phyloP scores from a whole-genome alignment of 1,284 basidiomycete genomes.

The Pseudozyma flocculosa region DNA sequence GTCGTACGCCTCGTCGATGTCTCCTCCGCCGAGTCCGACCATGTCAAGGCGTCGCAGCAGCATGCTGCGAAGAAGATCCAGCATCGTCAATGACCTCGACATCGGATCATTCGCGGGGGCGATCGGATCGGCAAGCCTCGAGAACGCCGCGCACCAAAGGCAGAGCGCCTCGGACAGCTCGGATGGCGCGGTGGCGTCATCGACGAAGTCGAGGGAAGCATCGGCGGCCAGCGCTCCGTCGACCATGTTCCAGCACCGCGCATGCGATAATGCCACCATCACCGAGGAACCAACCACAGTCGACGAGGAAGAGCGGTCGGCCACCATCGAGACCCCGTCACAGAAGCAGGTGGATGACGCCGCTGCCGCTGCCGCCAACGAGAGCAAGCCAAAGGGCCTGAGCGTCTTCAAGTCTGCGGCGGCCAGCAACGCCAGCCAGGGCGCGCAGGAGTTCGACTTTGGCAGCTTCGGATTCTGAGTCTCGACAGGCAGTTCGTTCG shows the following conservation, averaged over 20 bases:
- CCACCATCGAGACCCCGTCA: neutral
- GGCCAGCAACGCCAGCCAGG: conserved; percentile 35
- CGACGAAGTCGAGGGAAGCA: no score
- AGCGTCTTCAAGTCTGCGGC: conserved; percentile 37
- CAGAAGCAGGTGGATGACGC: neutral
- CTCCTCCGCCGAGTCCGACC: conserved; percentile 27
- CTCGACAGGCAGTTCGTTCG: no score
- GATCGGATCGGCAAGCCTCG: no score
- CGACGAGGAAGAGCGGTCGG: neutral
- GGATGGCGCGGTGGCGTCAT: no score
- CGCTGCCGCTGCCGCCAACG: neutral
- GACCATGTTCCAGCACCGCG: no score
- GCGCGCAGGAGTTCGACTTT: conserved; percentile 45
- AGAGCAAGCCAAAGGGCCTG: conserved; percentile 29
- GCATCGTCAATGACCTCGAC: conserved; percentile 42
- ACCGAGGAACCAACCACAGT: neutral
- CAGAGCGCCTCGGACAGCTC: no score
- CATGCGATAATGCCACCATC: neutral
- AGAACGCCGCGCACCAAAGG: neutral
- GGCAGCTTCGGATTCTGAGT: conserved; percentile 40
- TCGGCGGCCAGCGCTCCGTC: no score
- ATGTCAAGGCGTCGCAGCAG: conserved; percentile 25
- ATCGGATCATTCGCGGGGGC: no score
- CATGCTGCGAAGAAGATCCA: conserved; percentile 25
- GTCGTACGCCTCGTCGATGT: conserved; percentile 19